Percentiles rank a stretch among this genome's conserved stretches.
These are phyloP conservation scores for Zalaria obscura DNA, from an alignment of 2,329 filamentous ascomycete species.

Conservation along the genomic window DNA sequence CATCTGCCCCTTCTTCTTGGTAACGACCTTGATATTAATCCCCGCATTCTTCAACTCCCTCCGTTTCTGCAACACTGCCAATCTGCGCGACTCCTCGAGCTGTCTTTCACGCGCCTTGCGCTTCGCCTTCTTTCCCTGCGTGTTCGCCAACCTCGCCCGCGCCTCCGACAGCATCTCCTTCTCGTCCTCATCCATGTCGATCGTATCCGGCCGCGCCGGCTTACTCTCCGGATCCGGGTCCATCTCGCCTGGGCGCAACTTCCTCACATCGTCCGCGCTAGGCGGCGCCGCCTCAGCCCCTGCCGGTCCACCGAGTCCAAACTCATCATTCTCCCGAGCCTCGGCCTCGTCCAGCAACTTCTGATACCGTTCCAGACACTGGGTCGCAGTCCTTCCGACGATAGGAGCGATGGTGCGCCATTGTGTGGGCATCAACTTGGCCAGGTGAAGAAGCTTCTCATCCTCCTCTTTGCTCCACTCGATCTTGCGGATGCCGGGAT, in stretches of 20 bases:
- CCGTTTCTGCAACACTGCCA: slow-evolving; percentile 86
- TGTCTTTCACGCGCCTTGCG: slow-evolving; percentile 91
- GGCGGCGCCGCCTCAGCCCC: slow-evolving; percentile 80
- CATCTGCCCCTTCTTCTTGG: slow-evolving; percentile 90
- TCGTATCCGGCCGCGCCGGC: slow-evolving; percentile 86
- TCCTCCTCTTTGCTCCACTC: slow-evolving; percentile 99
- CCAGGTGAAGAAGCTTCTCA: slow-evolving; percentile 89
- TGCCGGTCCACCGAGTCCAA: slow-evolving; percentile 72
- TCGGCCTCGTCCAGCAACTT: slow-evolving; percentile 94
- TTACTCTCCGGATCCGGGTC: slow-evolving; percentile 97
- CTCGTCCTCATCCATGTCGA: slow-evolving; percentile 96
- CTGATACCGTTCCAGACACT: slow-evolving; percentile 94
- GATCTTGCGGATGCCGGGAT: slow-evolving; percentile 94
- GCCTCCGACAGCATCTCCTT: slow-evolving; percentile 99
- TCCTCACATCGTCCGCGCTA: slow-evolving; percentile 81
- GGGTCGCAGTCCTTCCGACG: slow-evolving; percentile 88
- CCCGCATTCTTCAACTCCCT: slow-evolving; percentile 93
- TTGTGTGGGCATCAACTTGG: slow-evolving; percentile 97
- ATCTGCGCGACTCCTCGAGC: slow-evolving; percentile 79
- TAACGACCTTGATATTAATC: slow-evolving; percentile 93
- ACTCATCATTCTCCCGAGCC: slow-evolving; percentile 63
- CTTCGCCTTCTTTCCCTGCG: slow-evolving; percentile 98
- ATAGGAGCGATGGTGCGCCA: slow-evolving; percentile 98
- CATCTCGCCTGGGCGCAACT: slow-evolving; percentile 70
- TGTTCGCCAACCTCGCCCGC: slow-evolving; percentile 88